Evolutionary conservation across 2,329 filamentous ascomycete species (phyloP).

Genomic region (Fusarium sp.): DNA sequence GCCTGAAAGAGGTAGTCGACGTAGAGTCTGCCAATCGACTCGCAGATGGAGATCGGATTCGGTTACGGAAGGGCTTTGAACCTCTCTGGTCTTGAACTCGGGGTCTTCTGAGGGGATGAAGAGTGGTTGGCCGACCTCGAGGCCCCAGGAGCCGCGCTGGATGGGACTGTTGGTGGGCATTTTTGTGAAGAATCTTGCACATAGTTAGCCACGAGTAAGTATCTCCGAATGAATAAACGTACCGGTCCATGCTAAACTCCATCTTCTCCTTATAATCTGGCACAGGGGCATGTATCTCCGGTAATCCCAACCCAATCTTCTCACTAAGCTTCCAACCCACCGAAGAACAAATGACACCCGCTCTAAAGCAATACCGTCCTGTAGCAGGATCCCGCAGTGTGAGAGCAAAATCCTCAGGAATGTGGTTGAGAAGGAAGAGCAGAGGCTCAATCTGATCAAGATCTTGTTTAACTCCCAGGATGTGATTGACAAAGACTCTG

Average conservation of each 20-base stretch:
- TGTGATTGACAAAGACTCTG: constrained; percentile 72
- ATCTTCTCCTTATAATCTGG: constrained; percentile 91
- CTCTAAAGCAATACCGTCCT: constrained; percentile 79
- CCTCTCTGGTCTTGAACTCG: constrained; percentile 68
- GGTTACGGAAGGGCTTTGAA: constrained; percentile 67
- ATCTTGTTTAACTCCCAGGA: constrained; percentile 71
- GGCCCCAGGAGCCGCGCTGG: constrained; percentile 85
- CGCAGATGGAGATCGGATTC: constrained; percentile 73
- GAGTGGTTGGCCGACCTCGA: constrained; percentile 80
- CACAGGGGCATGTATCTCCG: constrained; percentile 78
- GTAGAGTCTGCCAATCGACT: constrained; percentile 90
- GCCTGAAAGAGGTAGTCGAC: constrained; percentile 79
- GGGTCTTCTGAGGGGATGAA: constrained; percentile 78
- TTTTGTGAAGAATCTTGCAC: constrained; percentile 78
- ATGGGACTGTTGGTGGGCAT: constrained; percentile 80
- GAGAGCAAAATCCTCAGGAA: constrained; percentile 87
- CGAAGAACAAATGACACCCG: constrained; percentile 81
- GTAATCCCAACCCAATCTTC: constrained; percentile 78
- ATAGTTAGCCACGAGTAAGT: not conserved
- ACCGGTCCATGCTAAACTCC: constrained; percentile 88
- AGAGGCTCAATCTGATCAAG: constrained; percentile 73
- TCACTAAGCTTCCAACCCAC: constrained; percentile 82
- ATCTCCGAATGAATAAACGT: constrained; percentile 35
- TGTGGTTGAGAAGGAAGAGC: constrained; percentile 76
- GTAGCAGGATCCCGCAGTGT: constrained; percentile 77